A percentile compares a stretch with the other conserved stretches of the same genome.
phyloP scores from a whole-genome alignment of 202 grass and related monocot genomes.

The Hordeum pubiflorum region DNA sequence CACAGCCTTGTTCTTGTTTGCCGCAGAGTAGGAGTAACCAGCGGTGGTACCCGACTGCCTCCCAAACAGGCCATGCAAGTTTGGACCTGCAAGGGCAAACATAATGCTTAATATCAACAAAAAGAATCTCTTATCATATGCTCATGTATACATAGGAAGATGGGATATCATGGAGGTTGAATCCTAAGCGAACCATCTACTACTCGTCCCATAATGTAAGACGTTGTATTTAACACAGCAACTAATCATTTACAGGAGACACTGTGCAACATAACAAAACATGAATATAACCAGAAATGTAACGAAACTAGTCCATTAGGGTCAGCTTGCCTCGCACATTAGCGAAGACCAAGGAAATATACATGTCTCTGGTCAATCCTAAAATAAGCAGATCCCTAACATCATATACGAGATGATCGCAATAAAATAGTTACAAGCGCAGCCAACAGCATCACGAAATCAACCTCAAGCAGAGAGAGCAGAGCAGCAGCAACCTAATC shows the following conservation, averaged over 20 bases:
- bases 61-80: conserved; percentile 82
- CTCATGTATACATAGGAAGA: background rate
- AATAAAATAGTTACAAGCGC: background rate
- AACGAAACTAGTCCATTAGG: background rate
- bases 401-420: background rate
- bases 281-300: background rate
- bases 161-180: background rate
- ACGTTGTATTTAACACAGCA: background rate
- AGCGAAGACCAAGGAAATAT: background rate
- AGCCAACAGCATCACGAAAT: background rate
- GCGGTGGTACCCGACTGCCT: conserved; percentile 73
- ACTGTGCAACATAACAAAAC: background rate
- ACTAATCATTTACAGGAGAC: background rate
- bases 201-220: no score
- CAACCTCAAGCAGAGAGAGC: background rate
- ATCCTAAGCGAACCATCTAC: background rate
- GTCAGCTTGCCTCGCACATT: background rate
- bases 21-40: conserved; percentile 72
- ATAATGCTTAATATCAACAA: background rate
- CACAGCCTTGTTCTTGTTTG: conserved; percentile 82
- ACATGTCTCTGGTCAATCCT: background rate
- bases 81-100: conserved; percentile 47
- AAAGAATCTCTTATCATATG: background rate
- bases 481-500: background rate
- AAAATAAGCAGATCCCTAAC: background rate